These are phyloP conservation scores for Phytophthora sojae DNA, from an alignment of 352 stramenopile genomes.

Conservation along the genomic window DNA sequence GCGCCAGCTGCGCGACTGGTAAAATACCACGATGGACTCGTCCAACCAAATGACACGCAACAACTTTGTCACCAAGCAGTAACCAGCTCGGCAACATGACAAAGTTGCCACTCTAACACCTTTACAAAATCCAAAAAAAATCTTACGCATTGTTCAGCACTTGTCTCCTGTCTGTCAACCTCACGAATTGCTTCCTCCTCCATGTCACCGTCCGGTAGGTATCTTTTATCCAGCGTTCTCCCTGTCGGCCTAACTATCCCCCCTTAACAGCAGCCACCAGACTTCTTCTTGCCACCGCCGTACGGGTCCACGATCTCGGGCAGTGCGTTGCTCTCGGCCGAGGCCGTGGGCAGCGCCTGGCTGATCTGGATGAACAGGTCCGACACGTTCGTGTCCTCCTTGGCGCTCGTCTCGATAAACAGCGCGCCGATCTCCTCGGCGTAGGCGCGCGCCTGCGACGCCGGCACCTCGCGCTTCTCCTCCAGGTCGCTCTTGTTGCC, in stretches of 20 bases:
- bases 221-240: constrained; percentile 3
- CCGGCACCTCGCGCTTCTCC: constrained; percentile 90
- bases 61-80: neutral
- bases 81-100: neutral
- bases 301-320: constrained; percentile 90
- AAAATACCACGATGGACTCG: constrained; percentile 17
- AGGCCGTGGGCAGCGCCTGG: constrained; percentile 76
- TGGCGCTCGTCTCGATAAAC: constrained; percentile 95
- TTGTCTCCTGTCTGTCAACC: constrained; percentile 15
- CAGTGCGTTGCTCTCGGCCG: constrained; percentile 81
- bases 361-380: constrained; percentile 94
- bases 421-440: constrained; percentile 93
- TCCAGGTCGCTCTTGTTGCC: constrained; percentile 95
- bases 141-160: constrained; percentile 42
- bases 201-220: constrained; percentile 2
- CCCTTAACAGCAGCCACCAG: constrained; percentile 78
- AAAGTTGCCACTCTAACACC: neutral
- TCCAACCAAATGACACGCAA: neutral
- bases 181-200: constrained; percentile 21
- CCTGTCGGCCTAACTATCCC: constrained; percentile 7
- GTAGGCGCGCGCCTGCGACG: constrained; percentile 88
- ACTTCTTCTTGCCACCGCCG: constrained; percentile 85
- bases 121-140: constrained; percentile 43
- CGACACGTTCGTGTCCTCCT: constrained; percentile 94
- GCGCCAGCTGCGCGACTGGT: constrained; percentile 82